Percentiles rank a stretch among this genome's conserved stretches.
phyloP scores from a whole-genome alignment of 1,284 basidiomycete species.

The Cryptococcus jaspeensis region DNA sequence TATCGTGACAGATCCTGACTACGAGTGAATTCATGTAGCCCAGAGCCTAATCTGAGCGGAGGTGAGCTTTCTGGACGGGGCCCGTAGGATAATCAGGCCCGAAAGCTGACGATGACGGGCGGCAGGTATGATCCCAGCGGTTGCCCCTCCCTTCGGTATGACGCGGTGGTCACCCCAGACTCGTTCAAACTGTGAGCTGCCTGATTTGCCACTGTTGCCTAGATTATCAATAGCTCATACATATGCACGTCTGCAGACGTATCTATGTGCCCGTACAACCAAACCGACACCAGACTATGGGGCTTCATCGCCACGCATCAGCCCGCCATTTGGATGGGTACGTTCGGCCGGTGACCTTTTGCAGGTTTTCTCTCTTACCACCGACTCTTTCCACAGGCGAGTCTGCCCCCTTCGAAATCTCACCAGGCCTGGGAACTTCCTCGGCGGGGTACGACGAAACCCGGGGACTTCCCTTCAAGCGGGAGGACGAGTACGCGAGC shows the following conservation, averaged over 20 bases:
- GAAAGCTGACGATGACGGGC: background rate
- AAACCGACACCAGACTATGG: slow-evolving; percentile 63
- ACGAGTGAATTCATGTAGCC: slow-evolving; percentile 18
- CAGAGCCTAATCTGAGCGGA: slow-evolving; percentile 38
- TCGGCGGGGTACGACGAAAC: slow-evolving; percentile 59
- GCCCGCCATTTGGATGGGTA: slow-evolving; percentile 86
- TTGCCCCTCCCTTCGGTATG: slow-evolving; percentile 75
- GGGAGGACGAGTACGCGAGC: slow-evolving; percentile 62
- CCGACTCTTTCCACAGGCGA: slow-evolving; percentile 49
- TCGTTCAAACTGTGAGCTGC: slow-evolving; percentile 35
- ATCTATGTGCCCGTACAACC: slow-evolving; percentile 73
- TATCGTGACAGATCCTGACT: too few species aligned
- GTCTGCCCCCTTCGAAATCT: slow-evolving; percentile 65
- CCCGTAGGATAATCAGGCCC: too few species aligned
- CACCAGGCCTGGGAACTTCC: slow-evolving; percentile 61
- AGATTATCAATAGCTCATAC: too few species aligned
- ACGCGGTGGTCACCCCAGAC: slow-evolving; percentile 63
- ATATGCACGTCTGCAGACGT: too few species aligned
- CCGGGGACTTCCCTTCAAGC: slow-evolving; percentile 62
- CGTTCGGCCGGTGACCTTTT: slow-evolving; percentile 1
- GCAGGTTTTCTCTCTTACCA: background rate
- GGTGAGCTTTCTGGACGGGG: slow-evolving; percentile 15
- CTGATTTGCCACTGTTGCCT: background rate
- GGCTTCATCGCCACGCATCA: slow-evolving; percentile 72
- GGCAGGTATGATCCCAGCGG: slow-evolving; percentile 56